phyloP scores from a whole-genome alignment of 1,284 basidiomycete species.

The Baeospora myosura region DNA sequence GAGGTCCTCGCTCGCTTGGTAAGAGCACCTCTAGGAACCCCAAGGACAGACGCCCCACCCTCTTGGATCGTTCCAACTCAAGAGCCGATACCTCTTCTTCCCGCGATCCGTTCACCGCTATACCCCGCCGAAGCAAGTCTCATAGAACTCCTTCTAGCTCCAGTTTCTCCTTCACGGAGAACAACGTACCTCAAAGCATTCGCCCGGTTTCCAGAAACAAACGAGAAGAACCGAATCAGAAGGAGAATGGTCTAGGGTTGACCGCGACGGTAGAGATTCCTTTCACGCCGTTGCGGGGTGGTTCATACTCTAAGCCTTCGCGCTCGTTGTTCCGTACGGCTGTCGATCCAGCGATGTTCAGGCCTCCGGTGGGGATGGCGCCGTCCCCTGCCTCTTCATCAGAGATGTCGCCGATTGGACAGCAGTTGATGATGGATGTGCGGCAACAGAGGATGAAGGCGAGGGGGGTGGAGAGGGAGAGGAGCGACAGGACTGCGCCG shows the following conservation, averaged over 20 bases:
- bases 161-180: conserved; percentile 16
- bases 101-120: conserved; percentile 20
- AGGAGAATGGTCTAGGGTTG: conserved; percentile 18
- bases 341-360: conserved; percentile 29
- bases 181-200: conserved; percentile 13
- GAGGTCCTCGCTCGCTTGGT: conserved; percentile 32
- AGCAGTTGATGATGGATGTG: conserved; percentile 58
- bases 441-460: conserved; percentile 47
- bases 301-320: conserved; percentile 22
- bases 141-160: conserved; percentile 21
- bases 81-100: conserved; percentile 7
- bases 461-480: conserved; percentile 28
- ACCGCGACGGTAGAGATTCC: conserved; percentile 18
- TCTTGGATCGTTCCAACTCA: conserved; percentile 26
- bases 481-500: conserved; percentile 18
- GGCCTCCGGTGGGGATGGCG: conserved; percentile 22
- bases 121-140: conserved; percentile 18
- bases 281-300: conserved; percentile 24
- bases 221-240: conserved; percentile 13
- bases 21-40: conserved; percentile 15
- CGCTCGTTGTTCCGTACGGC: conserved; percentile 28
- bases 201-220: too few species aligned
- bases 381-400: conserved; percentile 66
- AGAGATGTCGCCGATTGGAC: conserved; percentile 60
- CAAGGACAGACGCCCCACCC: conserved; percentile 21